Percentiles rank a stretch among this genome's conserved stretches.
Evolutionary conservation across 192 early-diverging fungal species (phyloP).

Genomic region (Fimicolochytrium jonesii): DNA sequence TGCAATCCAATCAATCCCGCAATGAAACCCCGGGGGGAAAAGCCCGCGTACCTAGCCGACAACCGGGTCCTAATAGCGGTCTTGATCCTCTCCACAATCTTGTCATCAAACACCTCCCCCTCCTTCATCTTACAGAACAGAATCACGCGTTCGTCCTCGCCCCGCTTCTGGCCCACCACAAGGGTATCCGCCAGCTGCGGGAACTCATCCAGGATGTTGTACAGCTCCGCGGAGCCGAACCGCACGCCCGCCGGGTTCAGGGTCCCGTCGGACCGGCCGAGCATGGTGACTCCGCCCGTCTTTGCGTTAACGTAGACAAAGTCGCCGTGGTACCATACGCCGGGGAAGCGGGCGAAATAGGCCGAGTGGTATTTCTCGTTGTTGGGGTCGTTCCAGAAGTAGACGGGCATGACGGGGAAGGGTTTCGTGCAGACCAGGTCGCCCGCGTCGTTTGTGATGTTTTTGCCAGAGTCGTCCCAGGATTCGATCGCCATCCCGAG

Average conservation of each 20-base stretch:
- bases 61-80: constrained; percentile 73
- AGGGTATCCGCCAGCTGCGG: constrained; percentile 78
- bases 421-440: constrained; percentile 90
- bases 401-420: constrained; percentile 97
- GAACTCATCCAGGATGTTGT: constrained; percentile 85
- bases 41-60: constrained; percentile 58
- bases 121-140: constrained; percentile 84
- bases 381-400: constrained; percentile 81
- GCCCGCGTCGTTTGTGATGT: constrained; percentile 69
- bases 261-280: constrained; percentile 86
- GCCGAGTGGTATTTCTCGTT: constrained; percentile 75
- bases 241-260: constrained; percentile 90
- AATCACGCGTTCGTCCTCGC: constrained; percentile 85
- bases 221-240: constrained; percentile 91
- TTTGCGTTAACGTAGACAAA: constrained; percentile 79
- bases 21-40: background rate
- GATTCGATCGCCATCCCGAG: constrained; percentile 95
- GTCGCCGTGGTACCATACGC: constrained; percentile 97
- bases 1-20: background rate
- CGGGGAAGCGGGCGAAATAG: constrained; percentile 81
- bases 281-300: constrained; percentile 92
- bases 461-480: constrained; percentile 64
- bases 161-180: constrained; percentile 77
- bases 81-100: constrained; percentile 68
- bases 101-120: constrained; percentile 50